Conservation (phyloP, 1,139 yeast genomes). For the Suhomyces bokatorum region DNA sequence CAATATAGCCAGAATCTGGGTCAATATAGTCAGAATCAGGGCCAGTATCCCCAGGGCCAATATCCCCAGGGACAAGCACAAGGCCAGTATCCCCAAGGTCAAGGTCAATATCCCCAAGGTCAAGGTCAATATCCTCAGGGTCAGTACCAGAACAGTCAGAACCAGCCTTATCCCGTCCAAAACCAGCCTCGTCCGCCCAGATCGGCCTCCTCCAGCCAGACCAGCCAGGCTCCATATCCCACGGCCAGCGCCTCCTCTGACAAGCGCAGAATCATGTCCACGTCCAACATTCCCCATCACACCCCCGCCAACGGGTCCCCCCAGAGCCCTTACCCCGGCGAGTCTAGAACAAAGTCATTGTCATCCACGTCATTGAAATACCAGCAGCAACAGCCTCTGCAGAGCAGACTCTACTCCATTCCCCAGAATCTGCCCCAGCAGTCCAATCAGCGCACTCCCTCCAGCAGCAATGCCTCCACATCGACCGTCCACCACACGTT, state of each 20-base stretch:
- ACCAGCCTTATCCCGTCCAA: neutral
- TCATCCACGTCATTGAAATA: constrained; percentile 16
- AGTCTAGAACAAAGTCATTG: constrained; percentile 19
- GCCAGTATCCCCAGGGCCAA: neutral
- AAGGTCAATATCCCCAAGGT: too few relatives aligned
- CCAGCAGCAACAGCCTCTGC: constrained; percentile 12
- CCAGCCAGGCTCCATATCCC: neutral
- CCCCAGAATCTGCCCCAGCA: constrained; percentile 13
- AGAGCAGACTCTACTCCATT: constrained; percentile 11
- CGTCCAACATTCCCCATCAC: constrained; percentile 16
- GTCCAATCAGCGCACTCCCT: constrained; percentile 14
- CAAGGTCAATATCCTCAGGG: neutral
- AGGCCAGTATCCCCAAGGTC: too few relatives aligned
- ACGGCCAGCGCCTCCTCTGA: constrained; percentile 3
- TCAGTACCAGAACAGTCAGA: neutral
- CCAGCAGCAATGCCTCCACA: constrained; percentile 24
- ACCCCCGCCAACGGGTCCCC: neutral
- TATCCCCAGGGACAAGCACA: neutral
- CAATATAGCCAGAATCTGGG: too few relatives aligned
- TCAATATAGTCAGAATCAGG: too few relatives aligned
- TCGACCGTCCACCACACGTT: constrained; percentile 36
- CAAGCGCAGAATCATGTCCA: constrained; percentile 18
- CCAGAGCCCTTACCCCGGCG: constrained; percentile 3
- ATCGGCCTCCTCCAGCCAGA: too few relatives aligned
- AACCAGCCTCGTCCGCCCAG: neutral